Evolutionary conservation across 257 asterid genomes (phyloP), one percentile per base, ranked within the genome.

Genomic region (Ajuga chamaepitys): DNA sequence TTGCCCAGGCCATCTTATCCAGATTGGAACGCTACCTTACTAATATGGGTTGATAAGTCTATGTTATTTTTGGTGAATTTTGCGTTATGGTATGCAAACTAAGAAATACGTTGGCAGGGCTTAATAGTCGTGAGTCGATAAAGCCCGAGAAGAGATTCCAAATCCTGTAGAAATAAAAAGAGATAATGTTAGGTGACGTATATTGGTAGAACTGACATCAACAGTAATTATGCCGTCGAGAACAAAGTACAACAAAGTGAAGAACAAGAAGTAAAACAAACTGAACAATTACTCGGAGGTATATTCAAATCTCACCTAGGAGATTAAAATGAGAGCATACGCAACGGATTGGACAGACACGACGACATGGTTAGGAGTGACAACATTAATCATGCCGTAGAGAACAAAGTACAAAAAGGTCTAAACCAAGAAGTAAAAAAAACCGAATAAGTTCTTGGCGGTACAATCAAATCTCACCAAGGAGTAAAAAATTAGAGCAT

Each of bases 1-100:
- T 71, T 53, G 65, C 77, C 95, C 97, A 89, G 68, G 83, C 97
- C 97, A 89, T 78, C 94, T 83, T 87, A 93, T 85, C 95, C 95
- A 89, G 1, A 89, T 13, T 0, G 97, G 91, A 21, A 86, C 83
- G 58, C 81, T 81, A 95, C 86, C 87, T 78, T 64, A 16, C 40
- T 14, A 0, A 5, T 10, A 60, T n/a, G n/a, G n/a, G 32, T 34
- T 12, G 12, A 35, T 9, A 56, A 17, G 1, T 2, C 2, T 12
- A 24, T 53, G 57, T 28, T 3, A 48, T 30, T 46, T 28, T 47
- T 38, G 17, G 40, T 46, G 28, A 58, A 16, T n/a, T 51, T 26
- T 22, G 30, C 38, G 21, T 1, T 7, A 24, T 2, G 28, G 12
- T 55, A 25, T 22, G 7, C 5, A 9, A 5, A 52, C 17, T 48